A percentile compares a stretch with the other conserved stretches of the same genome.
Evolutionary conservation across 306 rosid genomes (phyloP).

Genomic region (Lathyrus oleraceus): DNA sequence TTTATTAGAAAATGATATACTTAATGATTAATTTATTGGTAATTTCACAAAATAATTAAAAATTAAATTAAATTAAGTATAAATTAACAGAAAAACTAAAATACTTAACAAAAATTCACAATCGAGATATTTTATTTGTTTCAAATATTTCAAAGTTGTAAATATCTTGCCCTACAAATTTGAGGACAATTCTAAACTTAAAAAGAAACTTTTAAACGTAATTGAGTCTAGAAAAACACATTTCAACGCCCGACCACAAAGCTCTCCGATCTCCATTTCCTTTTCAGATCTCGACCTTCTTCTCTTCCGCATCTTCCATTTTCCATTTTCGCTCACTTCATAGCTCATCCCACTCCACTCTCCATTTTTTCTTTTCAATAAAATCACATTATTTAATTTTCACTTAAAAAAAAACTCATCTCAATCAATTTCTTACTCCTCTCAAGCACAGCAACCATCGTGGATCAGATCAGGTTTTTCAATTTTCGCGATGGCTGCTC

Average conservation of each 20-base stretch:
- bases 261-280: constrained; percentile 36
- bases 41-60: too few species aligned
- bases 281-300: constrained; percentile 49
- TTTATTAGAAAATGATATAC: too few species aligned
- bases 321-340: constrained; percentile 18
- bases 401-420: background rate
- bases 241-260: constrained; percentile 56
- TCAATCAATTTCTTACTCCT: background rate
- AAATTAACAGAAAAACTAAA: too few species aligned
- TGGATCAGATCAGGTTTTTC: constrained; percentile 27
- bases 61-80: too few species aligned
- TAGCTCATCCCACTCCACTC: background rate
- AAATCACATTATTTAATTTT: background rate
- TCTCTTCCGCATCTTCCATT: constrained; percentile 39
- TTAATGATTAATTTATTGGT: too few species aligned
- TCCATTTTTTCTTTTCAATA: background rate
- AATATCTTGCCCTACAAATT: too few species aligned
- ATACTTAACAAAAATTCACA: too few species aligned
- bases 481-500: constrained; percentile 60
- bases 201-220: too few species aligned
- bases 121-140: too few species aligned
- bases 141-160: too few species aligned
- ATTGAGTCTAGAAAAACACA: background rate
- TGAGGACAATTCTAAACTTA: too few species aligned
- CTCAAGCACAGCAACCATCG: background rate